These are phyloP conservation scores for Vitis hybrid DNA, from an alignment of 177 flowering plant genomes.

Conservation along the genomic window DNA sequence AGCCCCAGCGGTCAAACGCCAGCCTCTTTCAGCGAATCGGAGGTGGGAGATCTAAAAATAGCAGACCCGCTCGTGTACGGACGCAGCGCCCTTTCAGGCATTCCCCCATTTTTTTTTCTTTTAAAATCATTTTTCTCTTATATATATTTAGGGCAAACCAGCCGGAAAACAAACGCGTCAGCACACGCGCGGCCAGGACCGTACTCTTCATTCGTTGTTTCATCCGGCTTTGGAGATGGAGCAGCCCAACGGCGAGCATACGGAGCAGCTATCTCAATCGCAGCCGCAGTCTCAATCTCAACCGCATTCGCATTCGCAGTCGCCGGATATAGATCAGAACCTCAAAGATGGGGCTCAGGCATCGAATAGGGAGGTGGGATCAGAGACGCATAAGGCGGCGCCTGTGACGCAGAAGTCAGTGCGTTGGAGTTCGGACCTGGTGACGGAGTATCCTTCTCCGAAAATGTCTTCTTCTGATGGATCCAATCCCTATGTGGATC, in stretches of 20 bases:
- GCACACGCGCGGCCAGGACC: too few species aligned
- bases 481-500: slow-evolving; percentile 29
- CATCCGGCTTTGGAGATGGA: too few species aligned
- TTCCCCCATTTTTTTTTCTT: too few species aligned
- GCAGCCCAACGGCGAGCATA: not conserved
- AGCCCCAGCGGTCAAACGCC: too few species aligned
- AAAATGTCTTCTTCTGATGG: not conserved
- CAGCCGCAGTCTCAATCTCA: not conserved
- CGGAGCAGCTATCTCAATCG: not conserved
- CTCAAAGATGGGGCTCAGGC: not conserved
- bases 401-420: slow-evolving; percentile 31
- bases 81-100: too few species aligned
- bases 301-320: not conserved
- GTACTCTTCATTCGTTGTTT: too few species aligned
- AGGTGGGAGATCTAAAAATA: too few species aligned
- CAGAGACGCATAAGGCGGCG: slow-evolving; percentile 6
- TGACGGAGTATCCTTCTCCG: slow-evolving; percentile 24
- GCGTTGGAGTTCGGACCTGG: slow-evolving; percentile 44
- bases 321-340: not conserved
- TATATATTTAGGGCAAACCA: too few species aligned
- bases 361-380: slow-evolving; percentile 16
- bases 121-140: too few species aligned
- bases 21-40: too few species aligned
- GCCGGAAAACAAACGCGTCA: too few species aligned
- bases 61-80: too few species aligned